A percentile compares a stretch with the other conserved stretches of the same genome.
phyloP scores from a whole-genome alignment of 345 rosid species.

The Pistacia integerrima region DNA sequence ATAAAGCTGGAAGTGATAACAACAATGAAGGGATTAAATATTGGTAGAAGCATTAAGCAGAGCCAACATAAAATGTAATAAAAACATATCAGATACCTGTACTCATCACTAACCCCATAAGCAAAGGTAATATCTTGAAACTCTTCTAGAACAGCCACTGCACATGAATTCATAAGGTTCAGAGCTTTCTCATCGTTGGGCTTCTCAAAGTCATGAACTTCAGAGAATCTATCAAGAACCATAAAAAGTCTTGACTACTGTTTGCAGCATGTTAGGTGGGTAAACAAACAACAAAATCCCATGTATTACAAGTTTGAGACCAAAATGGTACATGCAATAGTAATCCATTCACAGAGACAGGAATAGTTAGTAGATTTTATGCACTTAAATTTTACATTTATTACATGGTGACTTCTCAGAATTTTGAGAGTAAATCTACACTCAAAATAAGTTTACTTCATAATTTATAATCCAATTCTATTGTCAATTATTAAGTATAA shows the following conservation, averaged over 20 bases:
- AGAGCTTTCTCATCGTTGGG: constrained; percentile 89
- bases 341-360: neutral
- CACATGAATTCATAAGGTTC: constrained; percentile 91
- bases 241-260: constrained; percentile 29
- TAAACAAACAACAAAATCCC: constrained; percentile 12
- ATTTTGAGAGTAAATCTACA: neutral
- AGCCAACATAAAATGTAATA: constrained; percentile 9
- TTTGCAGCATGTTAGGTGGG: constrained; percentile 17
- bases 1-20: constrained; percentile 59
- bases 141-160: constrained; percentile 69
- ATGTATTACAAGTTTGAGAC: constrained; percentile 1
- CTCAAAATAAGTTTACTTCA: neutral
- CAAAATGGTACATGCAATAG: neutral
- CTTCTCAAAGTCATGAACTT: constrained; percentile 82
- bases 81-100: constrained; percentile 50
- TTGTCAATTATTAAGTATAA: neutral
- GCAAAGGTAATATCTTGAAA: constrained; percentile 68
- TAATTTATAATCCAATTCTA: neutral
- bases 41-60: constrained; percentile 4
- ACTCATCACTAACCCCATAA: constrained; percentile 93
- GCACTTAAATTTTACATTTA: constrained; percentile 1
- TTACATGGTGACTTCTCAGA: neutral
- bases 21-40: constrained; percentile 20
- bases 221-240: constrained; percentile 67
- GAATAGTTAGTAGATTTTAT: neutral